Evolutionary conservation across 768 basidiomycete genomes (phyloP), one percentile per base, ranked within the genome.

Genomic region (Leccinum sublutescens): DNA sequence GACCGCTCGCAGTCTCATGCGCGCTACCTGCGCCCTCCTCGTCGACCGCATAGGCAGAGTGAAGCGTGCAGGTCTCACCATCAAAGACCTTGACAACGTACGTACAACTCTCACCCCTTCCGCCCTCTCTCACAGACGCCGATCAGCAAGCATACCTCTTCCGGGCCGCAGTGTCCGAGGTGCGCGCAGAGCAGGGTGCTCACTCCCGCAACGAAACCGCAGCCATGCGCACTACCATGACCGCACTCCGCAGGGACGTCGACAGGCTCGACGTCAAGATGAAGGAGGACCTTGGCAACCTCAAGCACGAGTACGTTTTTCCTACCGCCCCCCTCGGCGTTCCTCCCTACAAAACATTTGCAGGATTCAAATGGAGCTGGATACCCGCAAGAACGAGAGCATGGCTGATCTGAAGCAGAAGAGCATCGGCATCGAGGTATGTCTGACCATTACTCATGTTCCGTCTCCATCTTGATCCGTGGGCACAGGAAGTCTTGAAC

Each of bases 351-450:
- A n/a, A n/a, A n/a, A n/a, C n/a, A n/a, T 17, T 11, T 17, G 9
- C 60, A 97, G 95, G 68, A 92, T 95, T 53, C 95, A 98, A 74
- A 94, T 98, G 87, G 97, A 99, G 57, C 80, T 98, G 60, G 93
- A 96, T 67, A 94, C 87, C 62, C 82, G 96, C 58, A 98, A 95
- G 78, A 93, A 89, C 64, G 97, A 98, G 71, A 84, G 87, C 14
- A 89, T 87, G 68, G 80, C 86, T 1, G 95, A 98, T 54, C 68
- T 91, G 59, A 96, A 95, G 74, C 82, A 80, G 55, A 86, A 88
- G 65, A 94, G 94, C 65, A 89, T 98, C 60, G 76, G 78, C 36
- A 93, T 96, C 40, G 92, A 94, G 82, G 91, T 89, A 45, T 19
- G 78, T 70, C 56, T 53, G 5, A 27, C 7, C 49, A 33, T 23